Evolutionary conservation across 306 rosid species (phyloP), one percentile per base, ranked within the genome.

Genomic region (Dicorynia guianensis): DNA sequence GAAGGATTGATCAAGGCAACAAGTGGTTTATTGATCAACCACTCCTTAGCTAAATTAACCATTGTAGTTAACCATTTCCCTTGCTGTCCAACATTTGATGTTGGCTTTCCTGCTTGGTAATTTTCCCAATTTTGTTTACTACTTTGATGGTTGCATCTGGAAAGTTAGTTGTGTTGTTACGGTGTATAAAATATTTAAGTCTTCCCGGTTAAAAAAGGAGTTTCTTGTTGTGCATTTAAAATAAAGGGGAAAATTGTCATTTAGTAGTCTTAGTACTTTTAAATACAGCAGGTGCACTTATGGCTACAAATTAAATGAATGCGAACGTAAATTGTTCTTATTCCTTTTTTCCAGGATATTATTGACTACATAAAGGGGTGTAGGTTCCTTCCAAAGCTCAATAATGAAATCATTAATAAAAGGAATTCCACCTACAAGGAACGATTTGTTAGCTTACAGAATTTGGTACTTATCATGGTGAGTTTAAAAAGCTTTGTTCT

Each of bases 391-490:
- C 98, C 97, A 10, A 82, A 82, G 81, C 93, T 93, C 60, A 93
- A 93, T 69, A 93, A 93, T 33, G 98, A 93, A 85, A 84, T 82
- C 56, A 15, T 13, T 10, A 54, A n/a, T 42, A 39, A 20, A 36
- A 89, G 82, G 69, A 93, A 91, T 67, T 66, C 84, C 12, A 91
- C 88, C 2, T 93, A 87, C 83, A 87, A 61, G 83, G 83, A 86
- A 71, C 84, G 96, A 71, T 90, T 93, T 69, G 48, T 89, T n/a
- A 93, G 96, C 90, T 64, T 93, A 69, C 80, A 91, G 69, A 89
- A 82, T 76, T 79, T 93, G 84, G 80, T 93, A 42, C 87, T 91
- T 63, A 86, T 93, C 43, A 93, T 89, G 98, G 98, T 93, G 83
- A 83, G 96, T 84, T 65, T 69, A 18, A 63, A 61, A 3, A 52